These are phyloP conservation scores for Speleostelium caveatum DNA, from an alignment of 78 protist genomes.

Conservation along the genomic window DNA sequence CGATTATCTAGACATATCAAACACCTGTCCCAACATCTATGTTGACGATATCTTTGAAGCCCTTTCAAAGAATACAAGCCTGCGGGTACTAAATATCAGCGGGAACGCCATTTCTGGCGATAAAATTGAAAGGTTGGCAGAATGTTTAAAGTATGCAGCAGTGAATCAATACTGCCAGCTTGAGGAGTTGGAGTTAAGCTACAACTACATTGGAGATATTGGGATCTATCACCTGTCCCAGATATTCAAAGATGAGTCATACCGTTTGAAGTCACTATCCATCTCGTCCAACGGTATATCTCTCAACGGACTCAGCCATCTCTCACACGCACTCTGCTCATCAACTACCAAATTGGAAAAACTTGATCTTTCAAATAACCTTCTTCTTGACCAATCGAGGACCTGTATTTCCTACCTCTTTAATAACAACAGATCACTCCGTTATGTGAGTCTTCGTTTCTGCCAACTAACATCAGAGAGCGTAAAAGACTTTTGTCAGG, in stretches of 20 bases:
- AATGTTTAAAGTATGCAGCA: neutral
- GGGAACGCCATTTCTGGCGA: no score
- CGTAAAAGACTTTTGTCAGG: neutral
- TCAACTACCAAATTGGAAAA: neutral
- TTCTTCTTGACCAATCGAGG: neutral
- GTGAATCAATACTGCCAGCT: neutral
- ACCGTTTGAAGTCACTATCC: neutral
- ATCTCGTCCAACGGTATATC: slow-evolving; percentile 12
- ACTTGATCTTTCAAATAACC: slow-evolving; percentile 30
- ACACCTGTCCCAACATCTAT: neutral
- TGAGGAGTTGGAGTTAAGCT: neutral
- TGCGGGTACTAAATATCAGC: neutral
- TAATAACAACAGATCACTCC: neutral
- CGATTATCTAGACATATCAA: slow-evolving; percentile 3
- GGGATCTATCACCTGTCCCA: slow-evolving; percentile 12
- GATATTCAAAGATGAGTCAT: neutral
- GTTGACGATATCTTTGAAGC: neutral
- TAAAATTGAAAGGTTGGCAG: no score
- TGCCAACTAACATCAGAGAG: slow-evolving; percentile 4
- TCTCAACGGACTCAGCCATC: slow-evolving; percentile 16
- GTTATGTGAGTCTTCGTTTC: neutral
- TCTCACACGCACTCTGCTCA: slow-evolving; percentile 9
- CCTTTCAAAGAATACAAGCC: neutral
- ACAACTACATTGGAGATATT: slow-evolving; percentile 7
- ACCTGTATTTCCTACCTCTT: slow-evolving; percentile 3